Conservation (phyloP, 352 stramenopile genomes). For the Thalassiosira pacifica region DNA sequence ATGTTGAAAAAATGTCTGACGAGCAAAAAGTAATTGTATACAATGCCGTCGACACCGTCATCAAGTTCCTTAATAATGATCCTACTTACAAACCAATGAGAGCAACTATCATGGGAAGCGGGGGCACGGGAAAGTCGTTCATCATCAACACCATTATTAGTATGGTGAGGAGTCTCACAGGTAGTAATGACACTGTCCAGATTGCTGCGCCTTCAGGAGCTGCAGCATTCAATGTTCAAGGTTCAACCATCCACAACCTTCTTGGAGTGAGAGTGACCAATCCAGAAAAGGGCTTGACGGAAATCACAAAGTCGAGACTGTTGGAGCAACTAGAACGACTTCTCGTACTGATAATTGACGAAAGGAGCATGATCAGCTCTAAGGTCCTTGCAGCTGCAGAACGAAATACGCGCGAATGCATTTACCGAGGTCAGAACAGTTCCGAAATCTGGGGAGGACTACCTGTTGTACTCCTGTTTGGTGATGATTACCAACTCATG, state of each 20-base stretch:
- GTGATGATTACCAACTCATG: slow-evolving; percentile 2
- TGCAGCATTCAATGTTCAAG: slow-evolving; percentile 49
- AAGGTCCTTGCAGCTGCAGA: not conserved
- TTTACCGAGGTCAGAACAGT: not conserved
- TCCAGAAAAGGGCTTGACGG: not conserved
- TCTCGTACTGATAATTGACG: slow-evolving; percentile 26
- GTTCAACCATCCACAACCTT: slow-evolving; percentile 24
- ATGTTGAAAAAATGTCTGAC: not conserved
- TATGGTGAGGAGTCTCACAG: slow-evolving; percentile 19
- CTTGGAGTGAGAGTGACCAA: not conserved
- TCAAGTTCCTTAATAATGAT: slow-evolving; percentile 53
- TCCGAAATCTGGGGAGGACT: not conserved
- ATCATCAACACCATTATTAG: slow-evolving; percentile 49
- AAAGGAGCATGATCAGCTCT: slow-evolving; percentile 39
- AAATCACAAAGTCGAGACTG: slow-evolving; percentile 4
- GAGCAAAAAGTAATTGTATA: slow-evolving; percentile 36
- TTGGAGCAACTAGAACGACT: slow-evolving; percentile 3
- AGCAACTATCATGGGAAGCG: slow-evolving; percentile 36
- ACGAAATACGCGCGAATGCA: not conserved
- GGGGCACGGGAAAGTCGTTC: slow-evolving; percentile 31
- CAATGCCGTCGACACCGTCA: slow-evolving; percentile 21
- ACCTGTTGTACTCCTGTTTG: not conserved
- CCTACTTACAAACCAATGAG: slow-evolving; percentile 31
- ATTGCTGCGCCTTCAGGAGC: slow-evolving; percentile 37
- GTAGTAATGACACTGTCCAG: slow-evolving; percentile 20